Percentiles rank a stretch among this genome's conserved stretches.
Conservation (phyloP, 2,329 filamentous ascomycete species). For the Fonsecaea monophora region DNA sequence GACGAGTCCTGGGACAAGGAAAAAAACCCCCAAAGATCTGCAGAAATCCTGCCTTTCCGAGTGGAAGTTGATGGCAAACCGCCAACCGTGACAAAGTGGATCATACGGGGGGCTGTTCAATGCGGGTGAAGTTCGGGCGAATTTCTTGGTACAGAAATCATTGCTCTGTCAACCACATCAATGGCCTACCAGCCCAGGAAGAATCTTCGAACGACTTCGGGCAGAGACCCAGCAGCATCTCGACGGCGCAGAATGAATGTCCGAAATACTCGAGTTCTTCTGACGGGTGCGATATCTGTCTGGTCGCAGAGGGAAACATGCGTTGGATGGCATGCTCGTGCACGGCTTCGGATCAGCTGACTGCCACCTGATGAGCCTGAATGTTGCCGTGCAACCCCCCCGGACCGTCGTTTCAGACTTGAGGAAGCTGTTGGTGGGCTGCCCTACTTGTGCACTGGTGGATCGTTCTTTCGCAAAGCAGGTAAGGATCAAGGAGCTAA, state of each 20-base stretch:
- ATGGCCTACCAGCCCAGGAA: neutral
- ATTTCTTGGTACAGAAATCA: neutral
- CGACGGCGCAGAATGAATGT: neutral
- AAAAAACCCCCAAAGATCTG: too few species aligned
- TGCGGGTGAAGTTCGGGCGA: neutral
- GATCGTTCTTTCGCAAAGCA: neutral
- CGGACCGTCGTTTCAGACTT: neutral
- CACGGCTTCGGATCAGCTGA: neutral
- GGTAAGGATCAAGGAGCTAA: neutral
- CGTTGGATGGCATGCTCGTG: neutral
- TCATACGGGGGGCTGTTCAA: neutral
- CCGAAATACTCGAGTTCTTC: neutral
- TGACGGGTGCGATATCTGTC: neutral
- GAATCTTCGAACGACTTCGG: neutral
- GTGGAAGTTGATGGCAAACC: neutral
- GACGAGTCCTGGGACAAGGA: neutral
- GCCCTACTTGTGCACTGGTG: neutral
- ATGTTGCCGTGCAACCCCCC: neutral
- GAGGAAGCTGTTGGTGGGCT: too few species aligned
- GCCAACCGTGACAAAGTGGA: too few species aligned
- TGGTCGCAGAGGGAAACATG: neutral
- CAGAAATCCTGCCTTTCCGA: neutral
- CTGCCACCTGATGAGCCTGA: neutral
- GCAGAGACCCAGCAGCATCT: neutral
- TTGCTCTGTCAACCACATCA: neutral